Evolutionary conservation across 1,284 basidiomycete species (phyloP).

Genomic region (Ganoderma boninense): DNA sequence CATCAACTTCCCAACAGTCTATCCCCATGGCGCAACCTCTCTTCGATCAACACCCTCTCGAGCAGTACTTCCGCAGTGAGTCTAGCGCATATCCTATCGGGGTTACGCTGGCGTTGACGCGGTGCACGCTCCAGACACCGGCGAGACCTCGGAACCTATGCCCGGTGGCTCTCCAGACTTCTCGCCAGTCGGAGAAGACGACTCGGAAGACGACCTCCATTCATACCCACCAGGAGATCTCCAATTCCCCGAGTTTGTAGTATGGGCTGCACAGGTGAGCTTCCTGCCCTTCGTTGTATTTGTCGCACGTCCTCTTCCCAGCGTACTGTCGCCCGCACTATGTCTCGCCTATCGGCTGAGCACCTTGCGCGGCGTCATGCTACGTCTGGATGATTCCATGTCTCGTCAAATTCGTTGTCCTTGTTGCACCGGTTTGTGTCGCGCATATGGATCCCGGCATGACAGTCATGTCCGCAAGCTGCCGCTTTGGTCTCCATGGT

Average conservation of each 20-base stretch:
- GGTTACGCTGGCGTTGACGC: background rate
- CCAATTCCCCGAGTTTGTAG: conserved; percentile 23
- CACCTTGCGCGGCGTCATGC: conserved; percentile 16
- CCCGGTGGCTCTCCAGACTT: conserved; percentile 37
- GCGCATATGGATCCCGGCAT: background rate
- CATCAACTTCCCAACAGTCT: conserved; percentile 7
- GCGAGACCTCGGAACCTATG: conserved; percentile 50
- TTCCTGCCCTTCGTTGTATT: background rate
- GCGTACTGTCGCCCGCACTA: background rate
- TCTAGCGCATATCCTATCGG: conserved; percentile 3
- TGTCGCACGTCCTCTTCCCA: background rate
- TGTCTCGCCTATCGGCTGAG: background rate
- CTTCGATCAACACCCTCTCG: conserved; percentile 80
- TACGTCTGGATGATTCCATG: conserved; percentile 33
- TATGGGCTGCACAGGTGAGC: conserved; percentile 30
- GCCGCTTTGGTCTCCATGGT: too few species aligned
- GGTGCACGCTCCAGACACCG: conserved; percentile 54
- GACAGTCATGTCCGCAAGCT: background rate
- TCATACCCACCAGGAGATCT: conserved; percentile 13
- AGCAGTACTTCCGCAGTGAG: conserved; percentile 75
- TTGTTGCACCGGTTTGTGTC: background rate
- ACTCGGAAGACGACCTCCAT: conserved; percentile 11
- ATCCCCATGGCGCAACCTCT: conserved; percentile 76
- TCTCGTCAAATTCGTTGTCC: background rate
- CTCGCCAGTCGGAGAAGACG: conserved; percentile 25